Percentiles rank a stretch among this genome's conserved stretches.
These are phyloP conservation scores for Symbiodinium pilosum DNA, from an alignment of 73 alveolate species.

Conservation along the genomic window DNA sequence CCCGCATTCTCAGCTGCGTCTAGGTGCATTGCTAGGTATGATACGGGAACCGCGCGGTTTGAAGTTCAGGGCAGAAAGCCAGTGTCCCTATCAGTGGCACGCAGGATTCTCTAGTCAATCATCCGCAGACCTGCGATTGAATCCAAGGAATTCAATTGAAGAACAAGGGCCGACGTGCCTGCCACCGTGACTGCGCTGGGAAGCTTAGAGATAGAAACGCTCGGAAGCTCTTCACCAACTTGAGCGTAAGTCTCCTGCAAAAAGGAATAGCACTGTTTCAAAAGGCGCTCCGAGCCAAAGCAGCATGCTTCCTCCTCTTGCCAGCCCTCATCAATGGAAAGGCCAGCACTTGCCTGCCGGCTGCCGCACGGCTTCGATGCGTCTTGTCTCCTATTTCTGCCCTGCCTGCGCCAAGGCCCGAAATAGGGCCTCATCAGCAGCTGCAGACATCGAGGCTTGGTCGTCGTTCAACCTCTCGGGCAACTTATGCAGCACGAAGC, in stretches of 20 bases:
- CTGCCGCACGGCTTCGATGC: no score
- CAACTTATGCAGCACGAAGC: no score
- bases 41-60: no score
- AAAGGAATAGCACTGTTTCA: neutral
- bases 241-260: neutral
- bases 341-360: constrained; percentile 16
- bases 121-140: no score
- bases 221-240: neutral
- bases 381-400: no score
- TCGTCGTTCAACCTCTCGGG: neutral
- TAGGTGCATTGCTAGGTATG: no score
- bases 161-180: constrained; percentile 9
- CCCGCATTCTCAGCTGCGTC: no score
- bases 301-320: no score
- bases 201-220: constrained; percentile 18
- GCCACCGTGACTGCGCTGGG: constrained; percentile 93
- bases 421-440: constrained; percentile 54
- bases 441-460: constrained; percentile 15
- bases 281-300: neutral
- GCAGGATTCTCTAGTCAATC: no score
- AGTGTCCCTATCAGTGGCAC: no score
- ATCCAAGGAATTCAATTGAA: no score
- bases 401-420: constrained; percentile 60
- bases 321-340: neutral
- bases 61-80: no score